Conservation (phyloP, 495 filamentous ascomycete species). For the Gamarada debralockiae region DNA sequence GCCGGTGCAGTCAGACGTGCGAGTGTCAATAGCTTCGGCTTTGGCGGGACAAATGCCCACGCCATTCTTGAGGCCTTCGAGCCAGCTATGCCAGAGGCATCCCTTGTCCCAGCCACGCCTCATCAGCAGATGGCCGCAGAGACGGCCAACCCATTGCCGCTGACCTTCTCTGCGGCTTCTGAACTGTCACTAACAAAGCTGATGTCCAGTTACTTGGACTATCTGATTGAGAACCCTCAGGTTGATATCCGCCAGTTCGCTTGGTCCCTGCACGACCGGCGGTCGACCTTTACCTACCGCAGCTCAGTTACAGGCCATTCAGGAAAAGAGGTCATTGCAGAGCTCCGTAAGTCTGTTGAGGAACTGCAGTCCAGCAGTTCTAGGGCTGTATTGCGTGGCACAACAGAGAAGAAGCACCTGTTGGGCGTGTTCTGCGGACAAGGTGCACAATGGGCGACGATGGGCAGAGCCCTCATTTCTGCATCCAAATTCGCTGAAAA, state of each 20-base stretch:
- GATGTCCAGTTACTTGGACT: not conserved
- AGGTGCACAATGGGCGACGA: conserved; percentile 46
- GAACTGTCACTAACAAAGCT: not conserved
- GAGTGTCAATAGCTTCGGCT: conserved; percentile 56
- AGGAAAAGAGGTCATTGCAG: not conserved
- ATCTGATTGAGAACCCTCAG: not conserved
- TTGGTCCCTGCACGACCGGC: not conserved
- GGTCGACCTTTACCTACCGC: not conserved
- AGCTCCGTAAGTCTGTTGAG: not conserved
- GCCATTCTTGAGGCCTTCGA: too few species aligned
- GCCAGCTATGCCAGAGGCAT: too few species aligned
- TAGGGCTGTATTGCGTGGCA: not conserved
- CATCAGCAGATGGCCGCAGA: too few species aligned
- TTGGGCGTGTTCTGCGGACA: conserved; percentile 33
- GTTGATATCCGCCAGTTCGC: not conserved
- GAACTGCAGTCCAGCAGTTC: not conserved
- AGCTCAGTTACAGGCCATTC: not conserved
- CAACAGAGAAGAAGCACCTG: conserved; percentile 10
- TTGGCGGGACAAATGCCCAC: too few species aligned
- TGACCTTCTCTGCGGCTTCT: not conserved
- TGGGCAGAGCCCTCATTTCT: conserved; percentile 47
- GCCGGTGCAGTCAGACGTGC: conserved; percentile 41
- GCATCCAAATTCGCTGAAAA: conserved; percentile 20
- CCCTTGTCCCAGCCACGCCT: too few species aligned
- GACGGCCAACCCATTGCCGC: too few species aligned